A percentile compares a stretch with the other conserved stretches of the same genome.
Evolutionary conservation across 257 asterid species (phyloP).

Genomic region (Paraleonurus japonicus): DNA sequence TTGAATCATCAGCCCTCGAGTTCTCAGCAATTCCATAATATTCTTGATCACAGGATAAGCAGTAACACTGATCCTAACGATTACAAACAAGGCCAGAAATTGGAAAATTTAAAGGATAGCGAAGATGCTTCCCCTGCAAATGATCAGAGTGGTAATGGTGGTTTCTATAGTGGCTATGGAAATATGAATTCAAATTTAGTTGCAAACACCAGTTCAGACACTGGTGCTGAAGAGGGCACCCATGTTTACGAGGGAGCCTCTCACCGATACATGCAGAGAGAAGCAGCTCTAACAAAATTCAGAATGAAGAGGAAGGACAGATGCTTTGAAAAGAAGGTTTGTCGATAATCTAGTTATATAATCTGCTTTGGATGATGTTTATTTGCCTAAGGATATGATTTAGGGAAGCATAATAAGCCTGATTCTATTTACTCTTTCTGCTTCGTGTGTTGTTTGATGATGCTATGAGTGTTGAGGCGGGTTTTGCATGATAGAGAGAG

Average conservation of each 20-base stretch:
- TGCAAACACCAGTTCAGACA: conserved; percentile 33
- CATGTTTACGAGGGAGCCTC: conserved; percentile 43
- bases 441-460: no score
- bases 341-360: conserved; percentile 22
- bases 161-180: conserved; percentile 48
- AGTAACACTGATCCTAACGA: conserved; percentile 45
- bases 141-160: conserved; percentile 59
- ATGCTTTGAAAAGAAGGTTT: conserved; percentile 90
- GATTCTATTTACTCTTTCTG: no score
- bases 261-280: conserved; percentile 55
- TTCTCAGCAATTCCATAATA: conserved; percentile 38
- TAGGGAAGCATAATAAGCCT: not conserved
- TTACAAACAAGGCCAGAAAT: conserved; percentile 33
- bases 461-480: no score
- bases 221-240: conserved; percentile 47
- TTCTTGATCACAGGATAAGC: conserved; percentile 38
- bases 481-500: no score
- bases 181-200: conserved; percentile 31
- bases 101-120: conserved; percentile 38
- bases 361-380: conserved; percentile 11
- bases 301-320: conserved; percentile 84
- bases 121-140: conserved; percentile 47
- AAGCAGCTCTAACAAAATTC: conserved; percentile 81
- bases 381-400: not conserved
- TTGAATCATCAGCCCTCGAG: conserved; percentile 32